These are phyloP conservation scores for Anisogramma anomala DNA, from an alignment of 2,329 filamentous ascomycete genomes.

Conservation along the genomic window DNA sequence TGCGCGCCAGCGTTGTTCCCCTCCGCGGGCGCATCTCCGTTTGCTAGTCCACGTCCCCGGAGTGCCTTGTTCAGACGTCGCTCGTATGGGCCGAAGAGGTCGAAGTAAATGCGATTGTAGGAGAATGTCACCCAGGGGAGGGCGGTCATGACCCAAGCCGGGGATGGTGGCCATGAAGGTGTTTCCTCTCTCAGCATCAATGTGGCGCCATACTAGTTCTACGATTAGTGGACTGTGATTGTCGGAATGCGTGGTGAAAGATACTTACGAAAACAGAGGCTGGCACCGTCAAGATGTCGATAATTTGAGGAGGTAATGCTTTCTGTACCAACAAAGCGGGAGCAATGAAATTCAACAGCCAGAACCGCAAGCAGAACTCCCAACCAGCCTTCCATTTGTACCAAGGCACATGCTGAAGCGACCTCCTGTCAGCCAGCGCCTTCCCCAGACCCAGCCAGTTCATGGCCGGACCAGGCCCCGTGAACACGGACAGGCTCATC, in stretches of 20 bases:
- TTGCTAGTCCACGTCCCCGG: slow-evolving; percentile 22
- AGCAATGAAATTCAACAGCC: slow-evolving; percentile 32
- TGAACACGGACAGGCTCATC: slow-evolving; percentile 38
- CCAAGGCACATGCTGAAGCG: slow-evolving; percentile 3
- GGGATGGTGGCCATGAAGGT: slow-evolving; percentile 42
- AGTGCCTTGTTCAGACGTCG: slow-evolving; percentile 36
- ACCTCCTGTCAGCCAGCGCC: slow-evolving; percentile 6
- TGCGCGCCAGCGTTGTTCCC: slow-evolving; percentile 9
- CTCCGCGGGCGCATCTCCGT: slow-evolving; percentile 15
- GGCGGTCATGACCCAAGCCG: slow-evolving; percentile 36
- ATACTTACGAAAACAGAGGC: slow-evolving; percentile 30
- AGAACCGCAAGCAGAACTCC: slow-evolving; percentile 17
- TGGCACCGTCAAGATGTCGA: slow-evolving; percentile 31
- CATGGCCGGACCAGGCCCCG: slow-evolving; percentile 34
- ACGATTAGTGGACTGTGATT: slow-evolving; percentile 1
- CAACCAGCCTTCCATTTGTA: slow-evolving; percentile 11
- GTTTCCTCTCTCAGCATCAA: slow-evolving; percentile 34
- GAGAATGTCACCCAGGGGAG: slow-evolving; percentile 33
- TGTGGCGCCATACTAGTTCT: slow-evolving; percentile 34
- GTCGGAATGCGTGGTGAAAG: background rate
- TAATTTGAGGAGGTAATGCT: slow-evolving; percentile 30
- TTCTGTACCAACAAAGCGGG: slow-evolving; percentile 34
- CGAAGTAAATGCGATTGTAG: slow-evolving; percentile 35
- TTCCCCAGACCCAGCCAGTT: slow-evolving; percentile 27
- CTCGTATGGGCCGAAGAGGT: slow-evolving; percentile 36